These are phyloP conservation scores for Microstroma glucosiphilum DNA, from an alignment of 1,284 basidiomycete species.

Conservation along the genomic window DNA sequence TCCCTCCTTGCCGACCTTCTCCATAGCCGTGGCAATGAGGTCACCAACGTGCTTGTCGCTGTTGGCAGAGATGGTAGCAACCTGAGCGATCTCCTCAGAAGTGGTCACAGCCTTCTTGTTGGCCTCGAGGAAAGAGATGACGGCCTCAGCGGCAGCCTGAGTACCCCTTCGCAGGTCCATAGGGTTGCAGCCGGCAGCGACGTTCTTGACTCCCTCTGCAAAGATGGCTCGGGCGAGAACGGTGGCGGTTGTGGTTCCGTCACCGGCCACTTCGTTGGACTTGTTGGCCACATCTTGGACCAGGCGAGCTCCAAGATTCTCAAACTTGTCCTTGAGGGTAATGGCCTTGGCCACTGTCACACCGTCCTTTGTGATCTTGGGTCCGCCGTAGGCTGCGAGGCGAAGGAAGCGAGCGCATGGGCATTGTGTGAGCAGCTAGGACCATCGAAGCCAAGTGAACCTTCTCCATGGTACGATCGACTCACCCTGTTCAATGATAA, in stretches of 20 bases:
- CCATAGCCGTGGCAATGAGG: conserved; percentile 98
- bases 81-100: conserved; percentile 89
- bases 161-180: conserved; percentile 97
- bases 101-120: conserved; percentile 94
- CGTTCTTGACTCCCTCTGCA: conserved; percentile 97
- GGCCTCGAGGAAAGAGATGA: conserved; percentile 81
- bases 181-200: conserved; percentile 96
- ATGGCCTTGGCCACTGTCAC: conserved; percentile 96
- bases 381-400: conserved; percentile 71
- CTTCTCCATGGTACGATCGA: conserved; percentile 8
- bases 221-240: conserved; percentile 96
- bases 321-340: conserved; percentile 91
- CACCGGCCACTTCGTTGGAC: conserved; percentile 95
- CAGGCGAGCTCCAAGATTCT: conserved; percentile 96
- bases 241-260: conserved; percentile 96
- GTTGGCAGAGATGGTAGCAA: conserved; percentile 97
- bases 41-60: conserved; percentile 88
- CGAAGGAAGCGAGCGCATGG: neutral
- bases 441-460: neutral
- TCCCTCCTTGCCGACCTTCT: conserved; percentile 98
- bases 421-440: neutral
- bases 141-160: conserved; percentile 91
- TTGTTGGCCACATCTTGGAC: conserved; percentile 93
- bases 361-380: conserved; percentile 98
- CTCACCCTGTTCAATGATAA: conserved; percentile 93